Base-by-base conservation (phyloP, 129 eudicot species). In the Saussurea involucrata region DNA sequence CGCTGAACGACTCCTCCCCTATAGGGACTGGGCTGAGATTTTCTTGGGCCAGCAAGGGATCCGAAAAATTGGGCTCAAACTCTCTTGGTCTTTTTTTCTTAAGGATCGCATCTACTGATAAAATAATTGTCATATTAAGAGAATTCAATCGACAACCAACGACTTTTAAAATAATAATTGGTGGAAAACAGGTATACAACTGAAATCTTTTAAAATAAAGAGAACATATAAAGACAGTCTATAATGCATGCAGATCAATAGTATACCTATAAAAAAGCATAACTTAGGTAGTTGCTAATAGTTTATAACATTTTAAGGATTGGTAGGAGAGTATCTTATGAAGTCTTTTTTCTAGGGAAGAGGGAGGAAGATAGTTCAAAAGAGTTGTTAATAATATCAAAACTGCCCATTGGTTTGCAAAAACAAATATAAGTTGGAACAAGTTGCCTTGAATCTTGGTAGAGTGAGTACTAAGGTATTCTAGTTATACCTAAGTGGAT, bases 401-500 rank as follows among this genome's bases (percentile, higher is more conserved):
- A 27, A 68, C 53, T 76, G 20, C 31, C 32, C 31, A 76, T 66
- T 44, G 79, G 79, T 44, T 53, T 37, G 55, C 55, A 66, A 49
- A 64, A 27, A 73, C 20, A 73, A 20, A 67, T 58, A 76, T 76
- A 32, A 66, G 46, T 76, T 44, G 67, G 58, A 77, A 53, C 74
- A 77, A 77, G 68, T 76, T 77, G 81, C 66, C 60, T 68, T 34
- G 72, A 68, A 68, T 33, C 72, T 33, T 77, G 73, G 73, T 20
- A 24, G 73, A 66, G 73, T 76, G 60, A 68, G n/a, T 31, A 33
- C 60, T 55, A 77, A 68, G 81, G 66, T 69, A 68, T 68, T 77
- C 37, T 42, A 25, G 33, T 27, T 53, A 31, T 10, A 27, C 29
- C 65, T 29, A 49, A 76, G 27, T 77, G 69, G 76, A 72, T 72